Percentiles rank a stretch among this genome's conserved stretches.
phyloP scores from a whole-genome alignment of 495 filamentous ascomycete species.

The Neurospora sp. region DNA sequence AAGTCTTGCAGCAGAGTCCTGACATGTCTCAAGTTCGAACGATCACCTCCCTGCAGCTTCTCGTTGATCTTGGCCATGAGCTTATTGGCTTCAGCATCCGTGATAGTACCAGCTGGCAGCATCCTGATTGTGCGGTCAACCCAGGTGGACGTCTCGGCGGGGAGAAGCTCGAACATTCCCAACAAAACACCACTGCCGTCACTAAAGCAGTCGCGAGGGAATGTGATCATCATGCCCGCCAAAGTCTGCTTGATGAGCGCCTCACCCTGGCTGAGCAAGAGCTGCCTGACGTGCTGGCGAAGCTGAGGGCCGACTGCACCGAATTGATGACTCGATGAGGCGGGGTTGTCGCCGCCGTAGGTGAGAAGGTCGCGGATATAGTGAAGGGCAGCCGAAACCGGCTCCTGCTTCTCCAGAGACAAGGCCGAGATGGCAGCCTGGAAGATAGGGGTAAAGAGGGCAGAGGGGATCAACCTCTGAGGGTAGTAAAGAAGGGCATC shows the following conservation, averaged over 20 bases:
- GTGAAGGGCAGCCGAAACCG: slow-evolving; percentile 81
- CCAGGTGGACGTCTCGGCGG: slow-evolving; percentile 66
- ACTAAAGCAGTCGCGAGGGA: slow-evolving; percentile 87
- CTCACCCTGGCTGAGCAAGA: slow-evolving; percentile 65
- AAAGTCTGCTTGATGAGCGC: slow-evolving; percentile 72
- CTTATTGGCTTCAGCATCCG: slow-evolving; percentile 47
- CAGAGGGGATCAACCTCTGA: slow-evolving; percentile 63
- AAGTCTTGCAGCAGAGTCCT: slow-evolving; percentile 88
- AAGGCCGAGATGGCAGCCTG: slow-evolving; percentile 77
- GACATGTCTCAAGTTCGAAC: slow-evolving; percentile 55
- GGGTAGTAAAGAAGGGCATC: slow-evolving; percentile 92
- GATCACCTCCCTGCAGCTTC: slow-evolving; percentile 58
- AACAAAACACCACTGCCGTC: slow-evolving; percentile 90
- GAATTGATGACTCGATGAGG: slow-evolving; percentile 55
- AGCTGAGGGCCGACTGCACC: slow-evolving; percentile 45
- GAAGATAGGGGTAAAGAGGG: slow-evolving; percentile 71
- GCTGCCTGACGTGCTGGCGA: slow-evolving; percentile 58
- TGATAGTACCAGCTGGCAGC: slow-evolving; percentile 73
- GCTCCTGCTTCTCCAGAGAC: slow-evolving; percentile 79
- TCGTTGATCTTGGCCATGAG: slow-evolving; percentile 56
- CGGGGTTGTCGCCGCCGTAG: slow-evolving; percentile 70
- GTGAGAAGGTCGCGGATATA: slow-evolving; percentile 89
- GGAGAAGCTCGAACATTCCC: slow-evolving; percentile 77
- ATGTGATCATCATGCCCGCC: slow-evolving; percentile 98
- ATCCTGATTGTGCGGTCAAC: slow-evolving; percentile 72